phyloP scores from a whole-genome alignment of 371 early-diverging fungal species.

The Actinomucor elegans region DNA sequence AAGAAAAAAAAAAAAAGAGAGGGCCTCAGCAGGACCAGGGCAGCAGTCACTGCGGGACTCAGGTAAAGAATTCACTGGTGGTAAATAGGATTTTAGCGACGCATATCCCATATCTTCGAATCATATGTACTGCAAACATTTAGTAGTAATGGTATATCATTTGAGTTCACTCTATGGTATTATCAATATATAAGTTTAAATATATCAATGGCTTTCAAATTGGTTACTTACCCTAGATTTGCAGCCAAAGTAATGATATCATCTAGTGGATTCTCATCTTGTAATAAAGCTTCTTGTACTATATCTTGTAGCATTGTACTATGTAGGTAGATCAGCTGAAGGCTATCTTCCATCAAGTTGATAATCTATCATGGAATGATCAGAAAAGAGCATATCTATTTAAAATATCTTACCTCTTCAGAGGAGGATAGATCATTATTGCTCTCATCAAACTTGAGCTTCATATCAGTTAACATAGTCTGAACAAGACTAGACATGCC shows the following conservation, averaged over 20 bases:
- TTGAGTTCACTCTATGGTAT: slow-evolving; percentile 21
- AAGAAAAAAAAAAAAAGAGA: slow-evolving; percentile 5
- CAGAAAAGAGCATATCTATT: not conserved
- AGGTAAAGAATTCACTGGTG: too few relatives aligned
- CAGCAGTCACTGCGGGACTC: too few relatives aligned
- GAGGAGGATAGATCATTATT: slow-evolving; percentile 16
- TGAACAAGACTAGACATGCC: slow-evolving; percentile 30
- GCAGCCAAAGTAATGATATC: slow-evolving; percentile 22
- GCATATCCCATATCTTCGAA: slow-evolving; percentile 29
- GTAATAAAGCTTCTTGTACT: slow-evolving; percentile 23
- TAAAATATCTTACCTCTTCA: slow-evolving; percentile 27
- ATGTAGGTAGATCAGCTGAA: slow-evolving; percentile 42
- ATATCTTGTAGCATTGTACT: slow-evolving; percentile 43
- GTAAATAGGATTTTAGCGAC: too few relatives aligned
- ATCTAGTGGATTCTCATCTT: slow-evolving; percentile 10
- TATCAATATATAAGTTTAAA: too few relatives aligned
- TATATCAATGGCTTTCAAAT: too few relatives aligned
- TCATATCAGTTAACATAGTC: slow-evolving; percentile 26
- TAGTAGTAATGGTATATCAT: slow-evolving; percentile 39
- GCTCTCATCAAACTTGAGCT: slow-evolving; percentile 20
- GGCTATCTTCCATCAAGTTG: slow-evolving; percentile 34
- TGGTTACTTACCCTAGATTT: slow-evolving; percentile 38
- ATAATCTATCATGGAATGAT: not conserved
- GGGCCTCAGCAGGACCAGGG: too few relatives aligned
- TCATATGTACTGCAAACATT: slow-evolving; percentile 47